phyloP scores from a whole-genome alignment of 768 basidiomycete genomes.

The Mycena olivaceomarginata region DNA sequence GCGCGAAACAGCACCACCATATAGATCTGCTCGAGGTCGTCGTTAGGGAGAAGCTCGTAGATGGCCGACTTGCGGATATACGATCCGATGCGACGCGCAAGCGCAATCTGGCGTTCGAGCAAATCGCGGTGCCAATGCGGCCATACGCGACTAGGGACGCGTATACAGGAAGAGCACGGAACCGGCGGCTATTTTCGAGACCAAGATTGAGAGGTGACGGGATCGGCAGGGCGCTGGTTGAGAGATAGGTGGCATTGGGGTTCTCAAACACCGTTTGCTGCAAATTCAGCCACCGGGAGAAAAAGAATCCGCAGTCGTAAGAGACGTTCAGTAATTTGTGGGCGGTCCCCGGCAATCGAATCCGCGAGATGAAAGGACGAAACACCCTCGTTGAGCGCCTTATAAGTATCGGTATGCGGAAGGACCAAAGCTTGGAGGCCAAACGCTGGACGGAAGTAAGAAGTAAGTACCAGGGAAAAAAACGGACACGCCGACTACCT shows the following conservation, averaged over 20 bases:
- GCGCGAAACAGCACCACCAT: slow-evolving; percentile 44
- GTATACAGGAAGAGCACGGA: slow-evolving; percentile 42
- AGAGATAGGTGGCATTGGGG: slow-evolving; percentile 37
- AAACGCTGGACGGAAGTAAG: slow-evolving; percentile 21
- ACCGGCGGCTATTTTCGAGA: slow-evolving; percentile 42
- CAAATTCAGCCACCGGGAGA: slow-evolving; percentile 27
- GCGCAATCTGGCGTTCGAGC: slow-evolving; percentile 38
- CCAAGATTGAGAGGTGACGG: slow-evolving; percentile 42
- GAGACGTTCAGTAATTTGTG: slow-evolving; percentile 42
- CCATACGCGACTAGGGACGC: slow-evolving; percentile 40
- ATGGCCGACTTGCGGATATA: slow-evolving; percentile 36
- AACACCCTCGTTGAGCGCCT: slow-evolving; percentile 23
- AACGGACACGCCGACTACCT: slow-evolving; percentile 2
- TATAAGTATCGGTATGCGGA: slow-evolving; percentile 20
- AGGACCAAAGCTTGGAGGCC: slow-evolving; percentile 40
- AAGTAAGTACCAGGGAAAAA: neutral
- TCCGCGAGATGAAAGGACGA: slow-evolving; percentile 31
- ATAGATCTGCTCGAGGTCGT: slow-evolving; percentile 31
- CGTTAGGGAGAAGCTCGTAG: slow-evolving; percentile 39
- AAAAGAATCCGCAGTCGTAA: slow-evolving; percentile 44
- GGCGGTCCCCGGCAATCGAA: slow-evolving; percentile 39
- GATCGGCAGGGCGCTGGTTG: slow-evolving; percentile 11
- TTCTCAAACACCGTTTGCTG: slow-evolving; percentile 39
- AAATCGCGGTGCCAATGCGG: slow-evolving; percentile 38
- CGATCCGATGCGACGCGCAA: slow-evolving; percentile 37